phyloP scores from a whole-genome alignment of 257 asterid genomes.

The Ilex aquifolium region DNA sequence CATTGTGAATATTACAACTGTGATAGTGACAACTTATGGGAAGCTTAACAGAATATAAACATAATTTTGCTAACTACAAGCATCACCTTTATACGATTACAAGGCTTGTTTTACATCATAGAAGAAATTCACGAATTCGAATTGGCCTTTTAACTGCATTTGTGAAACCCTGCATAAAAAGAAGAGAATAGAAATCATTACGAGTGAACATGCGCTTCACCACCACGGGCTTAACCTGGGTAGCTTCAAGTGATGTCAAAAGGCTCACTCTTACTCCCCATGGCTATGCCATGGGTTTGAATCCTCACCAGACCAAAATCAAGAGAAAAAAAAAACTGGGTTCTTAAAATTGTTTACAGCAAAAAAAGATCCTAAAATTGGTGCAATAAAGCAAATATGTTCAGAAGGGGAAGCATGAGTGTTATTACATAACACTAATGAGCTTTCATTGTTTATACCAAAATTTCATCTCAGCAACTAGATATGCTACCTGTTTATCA shows the following conservation, averaged over 20 bases:
- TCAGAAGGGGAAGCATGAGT: neutral
- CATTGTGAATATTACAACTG: no score
- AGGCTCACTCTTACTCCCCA: neutral
- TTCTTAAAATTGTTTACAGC: neutral
- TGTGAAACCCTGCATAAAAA: slow-evolving; percentile 76
- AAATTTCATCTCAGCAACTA: neutral
- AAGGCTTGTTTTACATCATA: slow-evolving; percentile 22
- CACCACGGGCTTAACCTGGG: neutral
- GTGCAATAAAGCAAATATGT: neutral
- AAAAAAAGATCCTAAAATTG: neutral
- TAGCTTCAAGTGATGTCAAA: neutral
- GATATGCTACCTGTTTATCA: neutral
- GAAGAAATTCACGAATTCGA: slow-evolving; percentile 66
- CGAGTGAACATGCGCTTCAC: neutral
- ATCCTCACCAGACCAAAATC: neutral
- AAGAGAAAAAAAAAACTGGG: neutral
- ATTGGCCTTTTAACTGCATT: slow-evolving; percentile 96
- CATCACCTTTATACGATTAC: neutral
- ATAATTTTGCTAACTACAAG: no score
- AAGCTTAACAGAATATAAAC: no score
- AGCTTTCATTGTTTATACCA: neutral
- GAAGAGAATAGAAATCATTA: slow-evolving; percentile 6
- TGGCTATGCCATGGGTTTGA: neutral
- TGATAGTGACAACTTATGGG: no score
- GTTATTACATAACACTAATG: neutral